These are phyloP conservation scores for Apostasia ramifera DNA, from an alignment of 106 monocot species.

Conservation along the genomic window DNA sequence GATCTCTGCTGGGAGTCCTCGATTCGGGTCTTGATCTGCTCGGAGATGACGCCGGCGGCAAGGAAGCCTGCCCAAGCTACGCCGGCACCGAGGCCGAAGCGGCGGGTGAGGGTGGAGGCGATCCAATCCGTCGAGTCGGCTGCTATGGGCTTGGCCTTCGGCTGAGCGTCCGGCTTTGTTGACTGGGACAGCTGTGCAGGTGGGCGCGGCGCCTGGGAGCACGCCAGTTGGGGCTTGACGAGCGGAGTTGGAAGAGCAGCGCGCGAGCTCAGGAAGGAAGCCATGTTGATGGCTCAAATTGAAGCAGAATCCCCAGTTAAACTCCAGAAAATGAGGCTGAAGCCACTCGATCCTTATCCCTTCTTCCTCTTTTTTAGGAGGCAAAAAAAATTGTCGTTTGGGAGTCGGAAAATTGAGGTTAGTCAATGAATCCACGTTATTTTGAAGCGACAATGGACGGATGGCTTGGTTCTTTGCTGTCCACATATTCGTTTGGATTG, in stretches of 20 bases:
- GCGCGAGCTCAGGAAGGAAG: slow-evolving; percentile 10
- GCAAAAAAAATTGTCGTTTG: no score
- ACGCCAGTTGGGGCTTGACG: slow-evolving; percentile 11
- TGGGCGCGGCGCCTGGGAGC: neutral
- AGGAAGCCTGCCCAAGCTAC: slow-evolving; percentile 94
- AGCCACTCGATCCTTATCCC: neutral
- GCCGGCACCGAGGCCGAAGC: slow-evolving; percentile 91
- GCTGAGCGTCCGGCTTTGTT: neutral
- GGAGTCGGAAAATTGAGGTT: no score
- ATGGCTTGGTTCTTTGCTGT: no score
- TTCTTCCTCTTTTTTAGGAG: no score
- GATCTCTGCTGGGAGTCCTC: slow-evolving; percentile 67
- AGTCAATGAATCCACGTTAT: no score
- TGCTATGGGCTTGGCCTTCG: slow-evolving; percentile 5
- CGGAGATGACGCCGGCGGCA: slow-evolving; percentile 74
- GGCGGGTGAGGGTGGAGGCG: slow-evolving; percentile 63
- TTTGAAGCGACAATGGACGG: no score
- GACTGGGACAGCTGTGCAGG: slow-evolving; percentile 5
- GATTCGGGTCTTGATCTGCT: slow-evolving; percentile 88
- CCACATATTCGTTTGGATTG: no score
- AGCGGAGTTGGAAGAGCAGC: slow-evolving; percentile 5
- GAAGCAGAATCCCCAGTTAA: neutral
- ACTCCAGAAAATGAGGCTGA: neutral
- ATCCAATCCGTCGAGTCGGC: slow-evolving; percentile 89
- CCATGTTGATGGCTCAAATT: neutral